Base-by-base conservation (phyloP, 1,139 yeast species). In the Suhomyces chickasaworum region DNA sequence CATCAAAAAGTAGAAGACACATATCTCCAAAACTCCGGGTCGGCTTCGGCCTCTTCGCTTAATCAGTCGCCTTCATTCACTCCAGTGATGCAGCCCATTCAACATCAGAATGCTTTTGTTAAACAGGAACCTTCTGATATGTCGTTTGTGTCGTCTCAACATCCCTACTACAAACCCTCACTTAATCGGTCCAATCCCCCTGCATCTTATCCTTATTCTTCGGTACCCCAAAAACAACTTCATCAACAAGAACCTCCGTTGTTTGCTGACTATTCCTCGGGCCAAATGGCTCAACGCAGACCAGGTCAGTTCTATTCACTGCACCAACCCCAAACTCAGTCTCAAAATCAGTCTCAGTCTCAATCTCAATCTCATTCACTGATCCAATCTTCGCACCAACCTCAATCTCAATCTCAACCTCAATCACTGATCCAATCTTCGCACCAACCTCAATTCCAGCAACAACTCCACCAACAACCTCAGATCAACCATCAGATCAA, bases 1-100 rank as follows among this genome's bases (percentile, higher is more conserved):
- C 53, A 39, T 29, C 57, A 51, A 32, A 53, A 54, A 41, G 38
- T 44, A 18, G 53, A 50, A 31, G 53, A 48, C 25, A 25, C 51
- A 27, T 50, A 50, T 44, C 38, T 41, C 23, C 39, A 44, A 39
- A 37, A 27, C 37, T 39, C n/a, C n/a, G n/a, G n/a, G n/a, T n/a
- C n/a, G n/a, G n/a, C n/a, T n/a, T n/a, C 45, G 33, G 36, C 27
- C 20, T 18, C 40, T 27, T 8, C 32, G 35, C 16, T 39, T 23
- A 21, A 15, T 32, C 41, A 15, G 33, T 30, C 44, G 13, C 46
- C n/a, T 33, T 17, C 16, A 27, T 31, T 44, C 21, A 41, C 47
- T 18, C 44, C 47, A 33, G 44, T 30, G 20, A 20, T 46, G 42
- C 49, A 37, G 18, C 17, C 41, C 1, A 10, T 22, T 33, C 42